Percentiles rank a stretch among this genome's conserved stretches.
Evolutionary conservation across 352 stramenopile genomes (phyloP).

Genomic region (Phytophthora hybrid): DNA sequence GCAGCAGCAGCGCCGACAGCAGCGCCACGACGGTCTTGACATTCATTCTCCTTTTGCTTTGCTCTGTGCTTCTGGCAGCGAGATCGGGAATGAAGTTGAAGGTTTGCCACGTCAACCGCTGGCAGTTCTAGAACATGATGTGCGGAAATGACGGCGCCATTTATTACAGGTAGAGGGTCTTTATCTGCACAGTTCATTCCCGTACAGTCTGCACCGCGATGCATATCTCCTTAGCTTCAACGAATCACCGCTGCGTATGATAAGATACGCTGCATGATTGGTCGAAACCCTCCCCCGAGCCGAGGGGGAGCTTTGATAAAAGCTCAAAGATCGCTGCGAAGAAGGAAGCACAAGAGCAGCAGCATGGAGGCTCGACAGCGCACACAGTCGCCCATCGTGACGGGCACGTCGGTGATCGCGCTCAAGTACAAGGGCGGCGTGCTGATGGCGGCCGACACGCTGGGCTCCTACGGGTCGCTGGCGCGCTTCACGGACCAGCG

Average conservation of each 20-base stretch:
- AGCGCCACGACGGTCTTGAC: constrained; percentile 52
- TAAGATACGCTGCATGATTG: constrained; percentile 11
- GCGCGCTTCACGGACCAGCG: constrained; percentile 97
- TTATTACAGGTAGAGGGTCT: neutral
- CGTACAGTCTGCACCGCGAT: neutral
- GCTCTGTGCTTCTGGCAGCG: neutral
- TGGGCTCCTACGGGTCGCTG: constrained; percentile 97
- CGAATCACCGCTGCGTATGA: neutral
- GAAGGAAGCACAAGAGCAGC: constrained; percentile 18
- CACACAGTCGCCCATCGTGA: constrained; percentile 96
- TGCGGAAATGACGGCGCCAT: neutral
- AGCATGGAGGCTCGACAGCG: constrained; percentile 77
- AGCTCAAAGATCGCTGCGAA: constrained; percentile 42
- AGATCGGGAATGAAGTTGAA: constrained; percentile 29
- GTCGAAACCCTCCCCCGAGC: constrained; percentile 4
- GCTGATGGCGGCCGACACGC: constrained; percentile 97
- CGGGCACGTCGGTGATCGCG: constrained; percentile 97
- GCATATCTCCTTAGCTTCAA: neutral
- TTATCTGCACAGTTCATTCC: neutral
- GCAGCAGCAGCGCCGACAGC: constrained; percentile 54
- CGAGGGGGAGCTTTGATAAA: constrained; percentile 21
- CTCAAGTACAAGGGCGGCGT: constrained; percentile 97
- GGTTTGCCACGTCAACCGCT: neutral
- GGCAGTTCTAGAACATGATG: constrained; percentile 15
- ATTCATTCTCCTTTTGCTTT: constrained; percentile 54